Evolutionary conservation across 176 grass and related monocot species (phyloP), one percentile per base, ranked within the genome.

Genomic region (Dendrocalamus sinicus): DNA sequence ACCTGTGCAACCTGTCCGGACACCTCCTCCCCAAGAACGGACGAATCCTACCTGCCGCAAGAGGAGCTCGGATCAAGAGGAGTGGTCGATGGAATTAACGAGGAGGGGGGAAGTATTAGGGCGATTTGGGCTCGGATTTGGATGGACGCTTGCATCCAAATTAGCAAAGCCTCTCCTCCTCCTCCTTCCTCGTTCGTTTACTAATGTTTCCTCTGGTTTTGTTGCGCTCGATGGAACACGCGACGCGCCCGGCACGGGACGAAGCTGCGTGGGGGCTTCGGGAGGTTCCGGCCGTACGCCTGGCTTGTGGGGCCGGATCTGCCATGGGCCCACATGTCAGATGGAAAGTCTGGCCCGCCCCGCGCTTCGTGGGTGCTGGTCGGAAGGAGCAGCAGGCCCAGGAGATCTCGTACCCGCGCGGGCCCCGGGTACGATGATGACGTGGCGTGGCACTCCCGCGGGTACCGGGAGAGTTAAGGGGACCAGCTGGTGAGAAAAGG

Each of bases 191-290:
- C 40, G 59, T 20, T 63, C 40, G 59, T 79, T 79, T 46, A 61
- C 35, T 14, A 77, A 43, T 26, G 40, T 30, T 30, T 19, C 59
- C 77, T 23, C 23, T 79, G 41, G 16, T 64, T 64, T 32, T 65
- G 77, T 39, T 81, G 55, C 55, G 7, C 55, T 58, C 55, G 55
- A 58, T n/a, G 20, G 7, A 52, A 52, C 6, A 8, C 50, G 50
- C 8, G 9, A 60, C 41, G 41, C 58, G 58, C 47, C 76, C 58
- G 37, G 37, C 37, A 39, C 50, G 50, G 8, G 58, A 64, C 76
- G 76, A 79, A 79, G 58, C 76, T 47, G 58, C 76, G 58, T 63
- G 58, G 40, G 58, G 28, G 41, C 76, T 79, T 79, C 76, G 39
- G 5, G 72, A 17, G 51, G 76, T 63, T 26, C 57, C 57, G 22